Conservation (phyloP, 768 basidiomycete species). For the Auricularia sp. region DNA sequence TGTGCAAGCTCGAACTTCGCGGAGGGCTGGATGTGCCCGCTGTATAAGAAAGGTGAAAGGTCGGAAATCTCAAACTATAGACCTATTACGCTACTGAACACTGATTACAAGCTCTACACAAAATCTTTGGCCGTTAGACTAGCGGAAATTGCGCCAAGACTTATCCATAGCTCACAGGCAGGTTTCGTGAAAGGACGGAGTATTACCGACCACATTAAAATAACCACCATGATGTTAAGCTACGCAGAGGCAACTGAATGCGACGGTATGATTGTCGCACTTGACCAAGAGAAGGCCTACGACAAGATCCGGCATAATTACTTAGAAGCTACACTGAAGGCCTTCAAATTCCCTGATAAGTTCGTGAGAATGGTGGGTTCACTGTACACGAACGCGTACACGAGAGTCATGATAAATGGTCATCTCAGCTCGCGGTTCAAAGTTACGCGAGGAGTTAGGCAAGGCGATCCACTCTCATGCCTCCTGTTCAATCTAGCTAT, state of each 20-base stretch:
- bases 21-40: conserved; percentile 11
- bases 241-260: conserved; percentile 9
- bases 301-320: conserved; percentile 13
- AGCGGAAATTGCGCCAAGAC: neutral
- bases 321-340: conserved; percentile 8
- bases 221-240: conserved; percentile 8
- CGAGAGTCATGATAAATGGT: conserved; percentile 11
- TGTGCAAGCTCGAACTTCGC: conserved; percentile 6
- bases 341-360: conserved; percentile 6
- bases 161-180: conserved; percentile 12
- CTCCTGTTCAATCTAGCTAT: conserved; percentile 15
- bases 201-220: conserved; percentile 12
- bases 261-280: conserved; percentile 10
- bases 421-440: neutral
- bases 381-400: conserved; percentile 11
- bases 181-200: conserved; percentile 11
- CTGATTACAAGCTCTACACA: conserved; percentile 16
- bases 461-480: conserved; percentile 16
- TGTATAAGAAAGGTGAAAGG: conserved; percentile 13
- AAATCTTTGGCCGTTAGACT: conserved; percentile 8
- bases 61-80: conserved; percentile 12
- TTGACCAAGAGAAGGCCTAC: conserved; percentile 15
- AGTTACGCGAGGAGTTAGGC: conserved; percentile 13
- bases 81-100: conserved; percentile 14
- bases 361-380: conserved; percentile 14